phyloP scores from a whole-genome alignment of 2,329 filamentous ascomycete species.

The Colletotrichum sublineola region DNA sequence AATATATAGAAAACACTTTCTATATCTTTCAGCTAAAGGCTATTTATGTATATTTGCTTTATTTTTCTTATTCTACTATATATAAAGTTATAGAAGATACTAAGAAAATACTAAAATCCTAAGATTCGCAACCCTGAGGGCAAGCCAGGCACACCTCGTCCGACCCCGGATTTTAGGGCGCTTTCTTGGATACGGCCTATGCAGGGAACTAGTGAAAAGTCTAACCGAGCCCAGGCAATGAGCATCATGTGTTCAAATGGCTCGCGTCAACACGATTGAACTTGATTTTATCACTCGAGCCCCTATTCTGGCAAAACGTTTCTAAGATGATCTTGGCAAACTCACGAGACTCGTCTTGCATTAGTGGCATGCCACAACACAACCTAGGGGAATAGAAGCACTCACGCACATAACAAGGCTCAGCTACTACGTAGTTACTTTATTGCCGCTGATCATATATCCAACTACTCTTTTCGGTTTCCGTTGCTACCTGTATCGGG shows the following conservation, averaged over 20 bases:
- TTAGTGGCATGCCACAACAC: not conserved
- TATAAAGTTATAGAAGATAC: too few species aligned
- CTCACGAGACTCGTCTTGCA: conserved; percentile 24
- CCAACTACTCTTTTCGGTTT: conserved; percentile 9
- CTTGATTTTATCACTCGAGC: conserved; percentile 1
- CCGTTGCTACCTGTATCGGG: conserved; percentile 14
- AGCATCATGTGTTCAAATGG: too few species aligned
- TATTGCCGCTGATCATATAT: conserved; percentile 29
- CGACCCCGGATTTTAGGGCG: conserved; percentile 28
- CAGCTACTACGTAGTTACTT: not conserved
- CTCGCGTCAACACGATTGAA: not conserved
- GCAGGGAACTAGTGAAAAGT: not conserved
- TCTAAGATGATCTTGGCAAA: not conserved
- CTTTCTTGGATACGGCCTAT: conserved; percentile 7
- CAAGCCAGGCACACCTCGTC: not conserved
- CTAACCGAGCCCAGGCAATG: not conserved
- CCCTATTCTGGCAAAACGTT: conserved; percentile 5
- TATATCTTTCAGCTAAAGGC: too few species aligned
- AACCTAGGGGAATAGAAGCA: not conserved
- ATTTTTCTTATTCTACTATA: too few species aligned
- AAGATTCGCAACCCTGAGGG: too few species aligned
- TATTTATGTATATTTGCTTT: too few species aligned
- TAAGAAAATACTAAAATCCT: too few species aligned
- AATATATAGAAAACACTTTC: too few species aligned
- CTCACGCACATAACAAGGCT: conserved; percentile 14